Percentiles rank a stretch among this genome's conserved stretches.
phyloP scores from a whole-genome alignment of 2,329 filamentous ascomycete species.

The Ambrosiella xylebori region DNA sequence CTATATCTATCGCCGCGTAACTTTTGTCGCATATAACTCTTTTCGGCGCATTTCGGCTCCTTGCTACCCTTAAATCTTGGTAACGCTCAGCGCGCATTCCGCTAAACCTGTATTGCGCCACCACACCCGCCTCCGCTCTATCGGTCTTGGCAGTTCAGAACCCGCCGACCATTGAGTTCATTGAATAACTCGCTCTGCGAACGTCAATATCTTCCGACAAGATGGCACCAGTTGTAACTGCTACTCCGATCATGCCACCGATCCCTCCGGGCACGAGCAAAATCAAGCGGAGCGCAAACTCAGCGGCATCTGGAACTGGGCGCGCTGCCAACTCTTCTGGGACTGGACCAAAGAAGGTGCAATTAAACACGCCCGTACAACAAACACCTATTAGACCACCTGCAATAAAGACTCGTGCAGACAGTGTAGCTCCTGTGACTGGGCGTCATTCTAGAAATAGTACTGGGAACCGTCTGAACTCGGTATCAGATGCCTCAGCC shows the following conservation, averaged over 20 bases:
- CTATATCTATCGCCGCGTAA: not conserved
- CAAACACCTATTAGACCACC: constrained; percentile 11
- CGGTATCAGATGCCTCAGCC: constrained; percentile 28
- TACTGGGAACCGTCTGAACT: constrained; percentile 26
- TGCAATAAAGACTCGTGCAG: constrained; percentile 18
- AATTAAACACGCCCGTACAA: constrained; percentile 24
- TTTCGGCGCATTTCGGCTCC: constrained; percentile 12
- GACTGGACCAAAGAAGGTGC: constrained; percentile 37
- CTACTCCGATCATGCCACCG: constrained; percentile 26
- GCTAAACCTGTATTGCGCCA: constrained; percentile 3
- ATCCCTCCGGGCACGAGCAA: constrained; percentile 26
- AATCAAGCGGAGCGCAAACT: constrained; percentile 50
- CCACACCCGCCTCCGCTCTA: not conserved
- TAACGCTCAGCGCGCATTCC: constrained; percentile 1
- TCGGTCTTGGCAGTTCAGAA: not conserved
- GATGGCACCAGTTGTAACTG: constrained; percentile 40
- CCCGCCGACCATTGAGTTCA: not conserved
- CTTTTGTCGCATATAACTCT: constrained; percentile 6
- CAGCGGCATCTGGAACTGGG: constrained; percentile 46
- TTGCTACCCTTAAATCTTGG: constrained; percentile 2
- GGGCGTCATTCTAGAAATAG: constrained; percentile 35
- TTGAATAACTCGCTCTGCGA: not conserved
- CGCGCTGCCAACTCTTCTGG: constrained; percentile 43
- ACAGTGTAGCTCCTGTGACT: constrained; percentile 27
- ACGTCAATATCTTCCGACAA: constrained; percentile 3